Percentiles rank a stretch among this genome's conserved stretches.
Conservation (phyloP, 805 yeast genomes). For the Kluyveromyces nonfermentans region DNA sequence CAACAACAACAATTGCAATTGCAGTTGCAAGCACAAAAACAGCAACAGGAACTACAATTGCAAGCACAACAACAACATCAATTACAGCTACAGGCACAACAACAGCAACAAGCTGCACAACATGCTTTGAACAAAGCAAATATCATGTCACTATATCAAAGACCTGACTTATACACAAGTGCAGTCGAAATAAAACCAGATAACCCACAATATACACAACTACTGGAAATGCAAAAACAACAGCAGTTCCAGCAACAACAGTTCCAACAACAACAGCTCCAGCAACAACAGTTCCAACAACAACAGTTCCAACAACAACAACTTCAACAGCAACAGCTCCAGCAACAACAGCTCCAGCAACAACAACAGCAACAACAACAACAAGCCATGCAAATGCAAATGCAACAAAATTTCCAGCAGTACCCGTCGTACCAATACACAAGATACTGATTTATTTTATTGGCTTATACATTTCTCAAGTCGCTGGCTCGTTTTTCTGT, state of each 20-base stretch:
- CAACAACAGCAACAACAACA: conserved; percentile 8
- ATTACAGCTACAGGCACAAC: conserved; percentile 9
- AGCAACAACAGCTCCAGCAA: conserved; percentile 14
- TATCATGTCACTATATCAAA: conserved; percentile 22
- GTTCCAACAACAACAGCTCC: conserved; percentile 7
- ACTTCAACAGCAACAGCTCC: conserved; percentile 16
- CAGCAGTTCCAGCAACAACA: conserved; percentile 12
- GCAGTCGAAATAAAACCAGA: conserved; percentile 23
- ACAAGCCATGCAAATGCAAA: conserved; percentile 11
- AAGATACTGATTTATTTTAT: neutral
- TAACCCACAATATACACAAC: conserved; percentile 24
- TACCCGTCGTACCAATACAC: conserved; percentile 4
- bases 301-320: conserved; percentile 13
- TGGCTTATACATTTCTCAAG: no score
- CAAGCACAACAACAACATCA: conserved; percentile 8
- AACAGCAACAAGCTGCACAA: conserved; percentile 10
- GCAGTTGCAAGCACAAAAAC: conserved; percentile 8
- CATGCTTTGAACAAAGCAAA: conserved; percentile 12
- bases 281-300: conserved; percentile 10
- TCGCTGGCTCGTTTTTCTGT: no score
- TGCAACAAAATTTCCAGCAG: conserved; percentile 1
- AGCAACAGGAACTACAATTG: conserved; percentile 11
- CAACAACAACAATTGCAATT: conserved; percentile 12
- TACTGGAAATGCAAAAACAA: conserved; percentile 19
- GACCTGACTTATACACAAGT: conserved; percentile 22